Conservation (phyloP, 73 alveolate genomes). For the Uronychia setigera region DNA sequence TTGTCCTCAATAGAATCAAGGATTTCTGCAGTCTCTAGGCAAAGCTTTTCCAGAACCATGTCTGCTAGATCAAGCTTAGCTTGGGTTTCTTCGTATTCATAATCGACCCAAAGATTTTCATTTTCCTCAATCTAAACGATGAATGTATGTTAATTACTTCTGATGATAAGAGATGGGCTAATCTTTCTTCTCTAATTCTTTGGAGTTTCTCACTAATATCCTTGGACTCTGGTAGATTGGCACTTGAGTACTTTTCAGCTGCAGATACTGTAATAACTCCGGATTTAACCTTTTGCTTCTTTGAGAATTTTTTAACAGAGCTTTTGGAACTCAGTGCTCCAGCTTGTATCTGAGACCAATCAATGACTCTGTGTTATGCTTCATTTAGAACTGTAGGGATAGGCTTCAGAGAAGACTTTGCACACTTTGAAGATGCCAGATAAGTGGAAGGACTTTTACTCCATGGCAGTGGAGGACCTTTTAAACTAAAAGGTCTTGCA, state of each 20-base stretch:
- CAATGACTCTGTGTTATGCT: slow-evolving; percentile 14
- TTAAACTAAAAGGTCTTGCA: slow-evolving; percentile 39
- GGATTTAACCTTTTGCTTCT: neutral
- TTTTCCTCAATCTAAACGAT: slow-evolving; percentile 15
- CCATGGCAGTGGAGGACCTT: slow-evolving; percentile 48
- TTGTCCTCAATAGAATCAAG: too few relatives aligned
- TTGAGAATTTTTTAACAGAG: neutral
- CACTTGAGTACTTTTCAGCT: slow-evolving; percentile 19
- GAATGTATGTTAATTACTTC: too few relatives aligned
- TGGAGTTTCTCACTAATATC: too few relatives aligned
- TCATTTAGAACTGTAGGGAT: neutral
- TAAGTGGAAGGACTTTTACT: neutral
- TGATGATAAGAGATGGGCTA: slow-evolving; percentile 18
- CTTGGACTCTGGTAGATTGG: too few relatives aligned
- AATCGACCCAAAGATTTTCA: slow-evolving; percentile 32
- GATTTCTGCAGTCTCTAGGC: slow-evolving; percentile 14
- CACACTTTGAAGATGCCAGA: slow-evolving; percentile 33
- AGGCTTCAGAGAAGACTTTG: slow-evolving; percentile 16
- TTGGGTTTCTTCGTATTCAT: slow-evolving; percentile 49
- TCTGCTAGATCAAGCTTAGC: slow-evolving; percentile 47
- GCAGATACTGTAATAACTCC: slow-evolving; percentile 8
- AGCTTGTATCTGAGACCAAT: slow-evolving; percentile 30
- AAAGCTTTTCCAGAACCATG: slow-evolving; percentile 19
- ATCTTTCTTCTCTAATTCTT: slow-evolving; percentile 43
- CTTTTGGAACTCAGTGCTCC: slow-evolving; percentile 33